Conservation (phyloP, 164 flowering plant species). For the Vitis amurensis region DNA sequence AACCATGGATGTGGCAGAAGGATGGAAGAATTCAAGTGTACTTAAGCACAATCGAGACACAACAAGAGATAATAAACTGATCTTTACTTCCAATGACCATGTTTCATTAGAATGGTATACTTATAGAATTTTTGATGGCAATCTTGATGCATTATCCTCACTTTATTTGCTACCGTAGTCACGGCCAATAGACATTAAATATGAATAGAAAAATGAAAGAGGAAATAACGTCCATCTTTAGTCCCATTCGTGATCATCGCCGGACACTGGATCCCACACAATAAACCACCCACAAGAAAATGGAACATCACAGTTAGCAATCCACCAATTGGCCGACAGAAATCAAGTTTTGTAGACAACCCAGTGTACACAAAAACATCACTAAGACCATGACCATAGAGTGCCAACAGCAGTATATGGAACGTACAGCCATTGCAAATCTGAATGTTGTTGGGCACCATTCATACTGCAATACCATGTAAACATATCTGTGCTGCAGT, state of each 20-base stretch:
- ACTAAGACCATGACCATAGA: too few relatives aligned
- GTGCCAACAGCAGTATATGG: neutral
- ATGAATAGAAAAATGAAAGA: neutral
- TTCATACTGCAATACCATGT: too few relatives aligned
- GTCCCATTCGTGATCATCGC: neutral
- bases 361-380: constrained; percentile 3
- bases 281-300: constrained; percentile 2
- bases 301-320: neutral
- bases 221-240: constrained; percentile 7
- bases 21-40: too few relatives aligned
- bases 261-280: neutral
- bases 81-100: too few relatives aligned
- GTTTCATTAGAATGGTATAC: too few relatives aligned
- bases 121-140: too few relatives aligned
- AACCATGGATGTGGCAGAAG: too few relatives aligned
- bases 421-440: neutral
- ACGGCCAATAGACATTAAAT: neutral
- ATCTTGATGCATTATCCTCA: too few relatives aligned
- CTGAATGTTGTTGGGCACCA: neutral
- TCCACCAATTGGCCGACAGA: constrained; percentile 8
- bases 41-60: too few relatives aligned
- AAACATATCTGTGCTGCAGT: neutral
- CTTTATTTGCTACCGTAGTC: neutral
- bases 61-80: too few relatives aligned
- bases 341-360: neutral